Evolutionary conservation across 2,329 filamentous ascomycete genomes (phyloP), one percentile per base, ranked within the genome.

Genomic region (Aspergillus pseudotamarii): DNA sequence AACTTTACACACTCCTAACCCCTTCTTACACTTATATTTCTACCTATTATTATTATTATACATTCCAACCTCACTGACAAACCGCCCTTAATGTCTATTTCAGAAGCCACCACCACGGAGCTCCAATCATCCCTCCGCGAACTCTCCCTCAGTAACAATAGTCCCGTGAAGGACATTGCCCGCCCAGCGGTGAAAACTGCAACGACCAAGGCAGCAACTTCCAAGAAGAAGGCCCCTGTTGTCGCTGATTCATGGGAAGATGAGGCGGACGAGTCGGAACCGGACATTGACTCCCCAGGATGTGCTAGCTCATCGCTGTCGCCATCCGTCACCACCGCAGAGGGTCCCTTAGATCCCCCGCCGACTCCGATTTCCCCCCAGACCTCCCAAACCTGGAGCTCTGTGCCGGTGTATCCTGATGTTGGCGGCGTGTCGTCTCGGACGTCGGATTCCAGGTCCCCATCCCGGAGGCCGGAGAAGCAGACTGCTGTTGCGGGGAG

Each of bases 401-500:
- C 43, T 43, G 32, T 65, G 32, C 62, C 66, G 16, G 66, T 61
- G 59, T 67, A 61, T 56, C 64, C 60, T 62, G 60, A 64, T 34
- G 16, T 55, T 23, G 51, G 63, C 8, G 36, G 61, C 21, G 58
- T 67, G 21, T 56, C 70, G 61, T 65, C 71, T 11, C 58, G 68
- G 21, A 57, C 63, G 30, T 69, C 59, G 46, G 64, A 51, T 55
- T 66, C 61, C 58, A 57, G 65, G 32, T 58, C 65, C 4, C 50
- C 70, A 9, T 54, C 69, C 11, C 71, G 73, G 16, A 82, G 91
- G 45, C 94, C 93, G 0, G 94, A 97, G 79, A 99, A 97, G 83
- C 96, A 94, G 66, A 96, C 96, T 65, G 92, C 93, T 0, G 93
- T 96, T 45, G 95, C 95, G 6, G 87, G 91, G 65, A 85, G 95